phyloP scores from a whole-genome alignment of 306 rosid genomes.

The Quillaja saponaria region DNA sequence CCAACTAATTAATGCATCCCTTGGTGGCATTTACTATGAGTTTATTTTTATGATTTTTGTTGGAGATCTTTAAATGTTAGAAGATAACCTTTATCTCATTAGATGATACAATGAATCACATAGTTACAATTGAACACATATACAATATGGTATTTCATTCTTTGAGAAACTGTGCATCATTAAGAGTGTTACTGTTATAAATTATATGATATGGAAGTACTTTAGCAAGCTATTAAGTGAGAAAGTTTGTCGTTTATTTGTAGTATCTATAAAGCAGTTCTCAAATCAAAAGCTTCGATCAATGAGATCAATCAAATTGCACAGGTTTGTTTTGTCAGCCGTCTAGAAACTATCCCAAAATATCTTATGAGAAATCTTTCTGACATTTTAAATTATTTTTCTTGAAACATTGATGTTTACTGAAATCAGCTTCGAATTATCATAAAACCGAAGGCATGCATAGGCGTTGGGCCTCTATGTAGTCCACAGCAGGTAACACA shows the following conservation, averaged over 20 bases:
- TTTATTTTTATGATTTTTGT: not conserved
- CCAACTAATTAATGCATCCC: not conserved
- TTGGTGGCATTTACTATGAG: not conserved
- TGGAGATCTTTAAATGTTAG: not conserved
- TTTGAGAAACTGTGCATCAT: not conserved
- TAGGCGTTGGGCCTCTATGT: constrained; percentile 89
- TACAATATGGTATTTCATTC: not conserved
- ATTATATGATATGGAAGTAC: constrained; percentile 13
- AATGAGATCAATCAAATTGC: constrained; percentile 91
- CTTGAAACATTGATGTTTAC: constrained; percentile 36
- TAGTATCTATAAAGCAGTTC: constrained; percentile 81
- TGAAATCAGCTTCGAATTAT: constrained; percentile 81
- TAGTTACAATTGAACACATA: not conserved
- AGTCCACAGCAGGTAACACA: constrained; percentile 73
- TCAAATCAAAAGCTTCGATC: constrained; percentile 76
- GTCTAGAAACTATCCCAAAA: constrained; percentile 27
- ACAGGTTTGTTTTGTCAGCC: constrained; percentile 65
- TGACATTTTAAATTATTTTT: constrained; percentile 31
- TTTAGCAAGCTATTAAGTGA: constrained; percentile 24
- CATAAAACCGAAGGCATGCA: constrained; percentile 77
- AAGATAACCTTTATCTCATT: not conserved
- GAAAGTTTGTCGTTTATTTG: constrained; percentile 33
- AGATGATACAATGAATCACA: not conserved
- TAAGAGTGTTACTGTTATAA: constrained; percentile 20
- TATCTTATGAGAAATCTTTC: constrained; percentile 25